Evolutionary conservation across 1,284 basidiomycete genomes (phyloP).

Genomic region (Earliella scabrosa): DNA sequence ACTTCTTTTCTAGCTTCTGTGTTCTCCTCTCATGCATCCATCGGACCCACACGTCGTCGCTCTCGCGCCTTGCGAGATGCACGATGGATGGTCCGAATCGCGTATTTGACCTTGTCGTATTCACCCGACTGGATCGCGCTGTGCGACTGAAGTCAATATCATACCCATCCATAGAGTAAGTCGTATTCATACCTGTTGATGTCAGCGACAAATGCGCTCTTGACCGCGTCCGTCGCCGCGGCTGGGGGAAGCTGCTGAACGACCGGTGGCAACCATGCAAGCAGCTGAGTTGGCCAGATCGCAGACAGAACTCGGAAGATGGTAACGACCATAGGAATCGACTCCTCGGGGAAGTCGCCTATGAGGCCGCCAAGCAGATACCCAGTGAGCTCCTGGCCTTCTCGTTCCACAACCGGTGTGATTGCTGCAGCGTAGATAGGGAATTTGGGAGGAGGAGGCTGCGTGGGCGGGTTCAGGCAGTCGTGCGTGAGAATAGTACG

Average conservation of each 20-base stretch:
- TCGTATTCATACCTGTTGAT: slow-evolving; percentile 61
- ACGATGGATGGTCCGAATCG: slow-evolving; percentile 66
- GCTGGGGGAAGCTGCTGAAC: slow-evolving; percentile 73
- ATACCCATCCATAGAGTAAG: not conserved
- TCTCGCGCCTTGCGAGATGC: slow-evolving; percentile 73
- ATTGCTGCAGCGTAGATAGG: slow-evolving; percentile 70
- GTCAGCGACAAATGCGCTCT: slow-evolving; percentile 75
- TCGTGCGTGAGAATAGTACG: slow-evolving; percentile 77
- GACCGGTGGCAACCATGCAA: slow-evolving; percentile 74
- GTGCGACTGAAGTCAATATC: slow-evolving; percentile 15
- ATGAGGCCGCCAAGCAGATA: slow-evolving; percentile 82
- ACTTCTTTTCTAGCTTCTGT: slow-evolving; percentile 13
- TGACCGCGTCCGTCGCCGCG: slow-evolving; percentile 69
- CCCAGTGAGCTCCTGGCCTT: slow-evolving; percentile 76
- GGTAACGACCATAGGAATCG: slow-evolving; percentile 73
- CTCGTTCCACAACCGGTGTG: slow-evolving; percentile 68
- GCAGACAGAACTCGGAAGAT: slow-evolving; percentile 76
- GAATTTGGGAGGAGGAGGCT: slow-evolving; percentile 64
- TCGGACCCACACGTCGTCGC: slow-evolving; percentile 55
- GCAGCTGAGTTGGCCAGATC: slow-evolving; percentile 70
- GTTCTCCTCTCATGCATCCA: slow-evolving; percentile 39
- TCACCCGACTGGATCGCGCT: slow-evolving; percentile 70
- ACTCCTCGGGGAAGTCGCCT: slow-evolving; percentile 89
- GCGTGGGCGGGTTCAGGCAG: slow-evolving; percentile 49
- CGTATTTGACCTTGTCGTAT: slow-evolving; percentile 81